These are phyloP conservation scores for Cenchrus americanus DNA, from an alignment of 176 grass and related monocot genomes.

Conservation along the genomic window DNA sequence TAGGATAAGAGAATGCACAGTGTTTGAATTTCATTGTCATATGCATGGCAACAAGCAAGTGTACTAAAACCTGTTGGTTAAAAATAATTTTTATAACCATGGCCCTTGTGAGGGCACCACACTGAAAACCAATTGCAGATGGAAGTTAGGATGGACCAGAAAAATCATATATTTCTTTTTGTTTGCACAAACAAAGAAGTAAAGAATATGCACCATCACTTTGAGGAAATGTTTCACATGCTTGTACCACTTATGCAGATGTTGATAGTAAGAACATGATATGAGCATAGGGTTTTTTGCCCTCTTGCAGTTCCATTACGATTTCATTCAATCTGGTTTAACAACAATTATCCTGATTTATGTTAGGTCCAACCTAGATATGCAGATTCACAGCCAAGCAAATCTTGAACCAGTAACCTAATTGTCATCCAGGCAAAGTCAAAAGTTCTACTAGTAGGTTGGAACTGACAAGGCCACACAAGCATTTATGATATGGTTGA, in stretches of 20 bases:
- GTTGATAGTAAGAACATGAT: background rate
- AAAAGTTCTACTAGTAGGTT: background rate
- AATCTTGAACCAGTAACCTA: background rate
- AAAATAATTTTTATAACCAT: background rate
- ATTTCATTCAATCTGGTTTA: background rate
- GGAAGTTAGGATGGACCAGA: background rate
- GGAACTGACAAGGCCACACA: background rate
- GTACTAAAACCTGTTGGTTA: background rate
- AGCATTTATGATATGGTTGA: conserved; percentile 20
- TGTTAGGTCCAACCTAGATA: background rate
- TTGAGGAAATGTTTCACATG: background rate
- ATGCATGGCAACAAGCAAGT: background rate
- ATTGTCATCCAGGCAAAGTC: conserved; percentile 7
- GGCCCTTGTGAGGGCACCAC: background rate
- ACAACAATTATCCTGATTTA: background rate
- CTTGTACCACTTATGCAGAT: background rate
- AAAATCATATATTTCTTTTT: background rate
- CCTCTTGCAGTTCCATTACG: background rate
- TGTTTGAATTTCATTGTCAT: background rate
- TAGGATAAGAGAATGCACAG: background rate
- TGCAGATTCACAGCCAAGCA: background rate
- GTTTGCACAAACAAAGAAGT: background rate
- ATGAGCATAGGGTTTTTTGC: background rate
- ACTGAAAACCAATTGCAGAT: background rate
- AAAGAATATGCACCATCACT: background rate